Evolutionary conservation across 83 land plant genomes (phyloP), one percentile per base, ranked within the genome.

Genomic region (Picea engelmannii): DNA sequence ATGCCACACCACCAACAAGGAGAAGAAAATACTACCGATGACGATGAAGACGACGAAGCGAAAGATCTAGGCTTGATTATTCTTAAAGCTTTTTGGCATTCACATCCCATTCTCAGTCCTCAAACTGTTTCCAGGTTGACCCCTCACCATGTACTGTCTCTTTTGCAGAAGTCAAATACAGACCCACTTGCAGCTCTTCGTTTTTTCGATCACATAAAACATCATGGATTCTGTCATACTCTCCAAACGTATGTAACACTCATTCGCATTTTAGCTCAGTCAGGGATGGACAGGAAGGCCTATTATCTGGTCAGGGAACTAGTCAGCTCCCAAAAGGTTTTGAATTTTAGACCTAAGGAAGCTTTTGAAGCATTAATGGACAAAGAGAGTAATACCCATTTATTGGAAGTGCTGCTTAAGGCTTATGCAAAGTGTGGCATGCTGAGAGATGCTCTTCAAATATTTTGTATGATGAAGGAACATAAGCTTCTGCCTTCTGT

Each of bases 341-440:
- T 66, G 58, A 83, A 79, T 12, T 81, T 84, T 79, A 79, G 70
- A 16, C 31, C 80, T 10, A 35, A 23, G 9, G 85, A 78, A 15
- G 78, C 86, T 38, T 58, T 88, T 52, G 74, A 81, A 9, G 55
- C 66, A 4, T 49, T 88, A n/a, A 13, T 16, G 9, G 78, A 81
- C 73, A 27, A 62, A 62, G 44, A 23, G 16, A 47, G 59, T 69
- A 13, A 42, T 23, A 59, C 64, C 8, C 78, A 10, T 59, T 49
- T 69, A 18, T 60, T 69, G 42, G 84, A 81, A 79, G 83, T 59
- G 4, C 21, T 88, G 6, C 58, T 88, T 40, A 88, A 88, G 79
- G 82, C 75, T 18, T 88, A 86, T 84, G 83, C 47, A 15, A 81
- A 82, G 62, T 67, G 65, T 31, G 85, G 85, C 12, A 82, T 84